Base-by-base conservation (phyloP, 345 rosid genomes). In the Clarkia xantiana region DNA sequence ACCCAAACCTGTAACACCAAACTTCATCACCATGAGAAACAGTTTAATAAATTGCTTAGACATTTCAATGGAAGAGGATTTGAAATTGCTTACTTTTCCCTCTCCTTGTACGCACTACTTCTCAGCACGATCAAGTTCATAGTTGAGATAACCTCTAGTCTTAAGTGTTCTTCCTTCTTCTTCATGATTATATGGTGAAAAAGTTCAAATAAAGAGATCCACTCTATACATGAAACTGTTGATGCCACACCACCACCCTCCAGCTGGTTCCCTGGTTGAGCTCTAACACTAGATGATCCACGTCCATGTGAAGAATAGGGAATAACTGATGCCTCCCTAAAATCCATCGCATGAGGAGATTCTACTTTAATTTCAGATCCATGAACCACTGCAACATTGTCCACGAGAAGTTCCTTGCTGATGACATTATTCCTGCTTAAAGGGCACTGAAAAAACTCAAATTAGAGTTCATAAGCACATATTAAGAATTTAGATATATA, bases 361-460 rank as follows among this genome's bases (percentile, higher is more conserved):
- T 61, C 58, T 47, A 14, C 9, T 49, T 23, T 40, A 53, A 45
- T 39, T 45, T 40, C 52, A 63, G 18, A 49, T 55, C 73, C 75
- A 66, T 45, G 51, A 55, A 39, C 43, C 47, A 47, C 69, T 57
- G 66, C 56, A 8, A 65, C 67, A 49, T 49, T 49, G 19, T 49
- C 53, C 53, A 18, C 25, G 50, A 2, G 15, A 29, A 29, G 36
- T 29, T 29, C 36, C 36, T 29, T 29, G 36, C 6, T 29, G 36
- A 48, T 64, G 57, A 74, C 61, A 74, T 71, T 79, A 66, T 76
- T 66, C 96, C 90, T 87, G 97, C 84, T 80, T 78, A 82, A 79
- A 88, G 82, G 73, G 75, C 84, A 80, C 84, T 78, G 82, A 67
- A 63, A 88, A 51, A 81, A 75, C 73, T 88, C 95, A 84, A 73